Base-by-base conservation (phyloP, 805 yeast species). In the Lipomyces japonicus region DNA sequence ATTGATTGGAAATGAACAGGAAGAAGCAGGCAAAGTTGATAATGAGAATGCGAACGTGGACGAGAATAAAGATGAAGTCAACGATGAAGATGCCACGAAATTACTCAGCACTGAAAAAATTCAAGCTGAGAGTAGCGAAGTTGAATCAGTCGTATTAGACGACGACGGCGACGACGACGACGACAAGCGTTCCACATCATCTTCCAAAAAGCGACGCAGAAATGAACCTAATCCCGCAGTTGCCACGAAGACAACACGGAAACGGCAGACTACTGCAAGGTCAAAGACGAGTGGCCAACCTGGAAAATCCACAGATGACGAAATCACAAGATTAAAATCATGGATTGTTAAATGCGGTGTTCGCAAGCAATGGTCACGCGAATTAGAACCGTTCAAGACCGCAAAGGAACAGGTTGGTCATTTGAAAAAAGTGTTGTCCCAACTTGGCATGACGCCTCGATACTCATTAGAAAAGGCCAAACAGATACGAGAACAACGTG, bases 261-360 rank as follows among this genome's bases (percentile, higher is more conserved):
- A n/a, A n/a, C n/a, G n/a, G n/a, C n/a, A n/a, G n/a, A n/a, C n/a
- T n/a, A n/a, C n/a, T n/a, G n/a, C n/a, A n/a, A n/a, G n/a, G n/a
- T n/a, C n/a, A n/a, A n/a, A n/a, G n/a, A n/a, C n/a, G n/a, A n/a
- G n/a, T n/a, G n/a, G n/a, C n/a, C n/a, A 19, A 5, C 25, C 42
- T 5, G 48, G 39, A 6, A 53, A 45, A 24, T 40, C 46, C 16
- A 19, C 36, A 3, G 49, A 47, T 25, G 61, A 59, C 23, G 63
- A 61, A 42, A 65, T 64, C 53, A 55, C 64, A 25, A 42, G 43
- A 30, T 39, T 63, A 38, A 57, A 61, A 40, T 51, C 61, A 4
- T 61, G 62, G 50, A 42, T 62, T 36, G 52, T 55, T 40, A 53
- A 59, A 42, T 62, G 65, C 48, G 65, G 65, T 16, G 58, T 62